phyloP scores from a whole-genome alignment of 1,139 yeast genomes.

The Diutina neorugosa region DNA sequence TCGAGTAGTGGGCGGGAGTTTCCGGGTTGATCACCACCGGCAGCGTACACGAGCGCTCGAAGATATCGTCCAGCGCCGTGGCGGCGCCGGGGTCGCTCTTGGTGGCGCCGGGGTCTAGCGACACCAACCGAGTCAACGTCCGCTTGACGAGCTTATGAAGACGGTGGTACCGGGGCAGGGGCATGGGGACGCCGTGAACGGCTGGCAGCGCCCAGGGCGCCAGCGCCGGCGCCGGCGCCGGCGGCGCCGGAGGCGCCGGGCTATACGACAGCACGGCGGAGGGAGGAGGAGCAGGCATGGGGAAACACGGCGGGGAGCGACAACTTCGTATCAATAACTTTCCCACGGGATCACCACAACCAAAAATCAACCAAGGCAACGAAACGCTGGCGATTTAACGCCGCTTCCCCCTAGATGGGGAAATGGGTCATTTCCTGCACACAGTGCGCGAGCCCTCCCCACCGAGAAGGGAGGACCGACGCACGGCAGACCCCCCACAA shows the following conservation, averaged over 20 bases:
- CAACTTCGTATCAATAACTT: not conserved
- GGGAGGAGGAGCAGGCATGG: not conserved
- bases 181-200: not conserved
- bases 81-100: not conserved
- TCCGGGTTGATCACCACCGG: not conserved
- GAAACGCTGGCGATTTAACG: not conserved
- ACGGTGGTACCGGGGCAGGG: conserved; percentile 3
- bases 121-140: not conserved
- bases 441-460: not conserved
- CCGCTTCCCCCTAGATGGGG: not conserved
- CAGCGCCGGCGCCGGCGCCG: not conserved
- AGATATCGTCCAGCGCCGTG: not conserved
- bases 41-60: not conserved
- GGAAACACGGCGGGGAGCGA: not conserved
- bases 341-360: not conserved
- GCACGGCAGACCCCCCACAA: not conserved
- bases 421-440: not conserved
- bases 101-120: not conserved
- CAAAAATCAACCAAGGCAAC: not conserved
- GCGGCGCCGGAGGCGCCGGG: not conserved
- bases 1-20: conserved; percentile 15
- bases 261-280: not conserved
- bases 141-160: conserved; percentile 1
- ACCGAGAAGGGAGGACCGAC: not conserved
- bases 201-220: not conserved